A percentile compares a stretch with the other conserved stretches of the same genome.
Conservation (phyloP, 176 grass and related monocot genomes). For the Cenchrus americanus region DNA sequence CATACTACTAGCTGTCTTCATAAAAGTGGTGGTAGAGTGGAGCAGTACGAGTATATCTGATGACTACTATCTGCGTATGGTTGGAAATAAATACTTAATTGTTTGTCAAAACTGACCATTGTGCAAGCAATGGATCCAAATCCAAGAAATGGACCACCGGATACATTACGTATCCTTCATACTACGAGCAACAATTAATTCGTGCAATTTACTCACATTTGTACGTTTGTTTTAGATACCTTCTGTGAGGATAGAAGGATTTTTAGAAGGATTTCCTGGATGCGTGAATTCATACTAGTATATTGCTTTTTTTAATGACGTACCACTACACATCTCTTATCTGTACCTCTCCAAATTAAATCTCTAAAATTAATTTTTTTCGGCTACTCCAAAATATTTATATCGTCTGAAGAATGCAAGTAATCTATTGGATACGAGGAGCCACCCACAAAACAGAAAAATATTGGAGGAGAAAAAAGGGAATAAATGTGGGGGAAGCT, state of each 20-base stretch:
- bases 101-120: not conserved
- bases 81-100: slow-evolving; percentile 25
- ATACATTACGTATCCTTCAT: slow-evolving; percentile 19
- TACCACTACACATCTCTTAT: not conserved
- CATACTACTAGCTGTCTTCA: not conserved
- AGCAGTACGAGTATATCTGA: not conserved
- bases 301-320: not conserved
- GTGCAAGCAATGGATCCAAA: not conserved
- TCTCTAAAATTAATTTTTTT: not conserved
- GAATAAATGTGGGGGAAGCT: slow-evolving; percentile 52
- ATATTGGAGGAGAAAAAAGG: not conserved
- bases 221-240: not conserved
- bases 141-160: not conserved
- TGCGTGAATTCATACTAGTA: too few relatives aligned
- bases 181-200: not conserved
- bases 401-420: slow-evolving; percentile 12
- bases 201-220: not conserved
- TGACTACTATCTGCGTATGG: slow-evolving; percentile 4
- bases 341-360: not conserved
- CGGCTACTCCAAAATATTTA: not conserved
- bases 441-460: not conserved
- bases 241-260: not conserved
- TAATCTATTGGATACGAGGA: slow-evolving; percentile 17
- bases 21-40: not conserved
- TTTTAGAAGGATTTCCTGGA: not conserved